Conservation (phyloP, 805 yeast species). For the Lipomyces kockii region DNA sequence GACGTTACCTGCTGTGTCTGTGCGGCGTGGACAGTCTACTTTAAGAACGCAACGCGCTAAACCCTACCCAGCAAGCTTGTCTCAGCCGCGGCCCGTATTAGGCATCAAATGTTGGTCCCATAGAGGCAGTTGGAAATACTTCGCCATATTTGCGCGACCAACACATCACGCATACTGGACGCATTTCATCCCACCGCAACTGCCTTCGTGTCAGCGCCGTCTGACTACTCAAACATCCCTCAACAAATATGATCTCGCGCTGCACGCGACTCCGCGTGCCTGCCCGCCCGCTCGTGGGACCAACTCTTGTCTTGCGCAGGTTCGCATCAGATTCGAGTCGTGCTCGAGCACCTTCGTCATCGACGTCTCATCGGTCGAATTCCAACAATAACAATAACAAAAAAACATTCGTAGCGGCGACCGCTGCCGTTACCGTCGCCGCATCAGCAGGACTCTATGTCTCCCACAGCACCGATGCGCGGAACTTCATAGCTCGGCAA, state of each 20-base stretch:
- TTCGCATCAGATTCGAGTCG: background rate
- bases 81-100: background rate
- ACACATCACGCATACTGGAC: background rate
- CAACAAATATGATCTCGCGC: conserved; percentile 5
- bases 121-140: background rate
- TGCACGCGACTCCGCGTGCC: conserved; percentile 5
- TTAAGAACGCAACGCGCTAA: background rate
- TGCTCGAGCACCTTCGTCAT: background rate
- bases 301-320: background rate
- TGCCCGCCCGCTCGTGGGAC: background rate
- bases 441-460: conserved; percentile 20
- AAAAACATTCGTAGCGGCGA: conserved; percentile 16
- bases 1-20: background rate
- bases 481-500: background rate
- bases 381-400: background rate
- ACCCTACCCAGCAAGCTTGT: background rate
- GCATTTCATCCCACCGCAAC: background rate
- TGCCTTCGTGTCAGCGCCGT: background rate
- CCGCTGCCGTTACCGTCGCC: conserved; percentile 25
- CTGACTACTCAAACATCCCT: background rate
- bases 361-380: conserved; percentile 6
- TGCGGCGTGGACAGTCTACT: background rate
- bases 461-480: background rate
- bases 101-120: background rate
- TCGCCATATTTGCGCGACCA: background rate